A percentile compares a stretch with the other conserved stretches of the same genome.
Evolutionary conservation across 1,284 basidiomycete species (phyloP).

Genomic region (Amylostereum chailletii): DNA sequence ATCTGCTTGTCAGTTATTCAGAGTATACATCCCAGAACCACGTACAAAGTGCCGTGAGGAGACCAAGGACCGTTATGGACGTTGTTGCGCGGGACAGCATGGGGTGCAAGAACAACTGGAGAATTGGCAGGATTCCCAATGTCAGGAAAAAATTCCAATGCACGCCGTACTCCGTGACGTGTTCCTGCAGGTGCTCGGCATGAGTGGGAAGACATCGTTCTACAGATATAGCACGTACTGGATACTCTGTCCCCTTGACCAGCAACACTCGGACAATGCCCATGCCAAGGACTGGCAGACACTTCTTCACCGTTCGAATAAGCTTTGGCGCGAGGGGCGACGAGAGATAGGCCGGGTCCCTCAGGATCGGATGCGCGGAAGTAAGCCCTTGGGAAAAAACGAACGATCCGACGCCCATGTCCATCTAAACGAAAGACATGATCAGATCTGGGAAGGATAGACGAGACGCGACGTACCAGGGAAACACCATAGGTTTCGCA

Average conservation of each 20-base stretch:
- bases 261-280: conserved; percentile 76
- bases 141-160: conserved; percentile 99
- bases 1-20: not conserved
- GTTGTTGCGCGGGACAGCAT: conserved; percentile 35
- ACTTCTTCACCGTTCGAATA: conserved; percentile 40
- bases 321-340: conserved; percentile 46
- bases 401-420: conserved; percentile 93
- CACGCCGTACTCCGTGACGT: conserved; percentile 90
- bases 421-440: conserved; percentile 62
- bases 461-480: conserved; percentile 43
- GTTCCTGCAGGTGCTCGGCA: conserved; percentile 54
- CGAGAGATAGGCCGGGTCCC: conserved; percentile 44
- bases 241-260: conserved; percentile 93
- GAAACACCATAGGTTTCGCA: conserved; percentile 94
- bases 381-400: conserved; percentile 92
- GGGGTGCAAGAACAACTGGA: conserved; percentile 67
- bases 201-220: not conserved
- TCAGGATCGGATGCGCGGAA: conserved; percentile 71
- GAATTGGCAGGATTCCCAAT: conserved; percentile 70
- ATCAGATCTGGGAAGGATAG: not conserved
- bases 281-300: conserved; percentile 63
- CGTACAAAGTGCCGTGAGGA: conserved; percentile 59
- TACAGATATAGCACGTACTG: conserved; percentile 41
- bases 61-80: conserved; percentile 57
- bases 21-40: conserved; percentile 6